Base-by-base conservation (phyloP, 768 basidiomycete genomes). In the Pisolithus orientalis region DNA sequence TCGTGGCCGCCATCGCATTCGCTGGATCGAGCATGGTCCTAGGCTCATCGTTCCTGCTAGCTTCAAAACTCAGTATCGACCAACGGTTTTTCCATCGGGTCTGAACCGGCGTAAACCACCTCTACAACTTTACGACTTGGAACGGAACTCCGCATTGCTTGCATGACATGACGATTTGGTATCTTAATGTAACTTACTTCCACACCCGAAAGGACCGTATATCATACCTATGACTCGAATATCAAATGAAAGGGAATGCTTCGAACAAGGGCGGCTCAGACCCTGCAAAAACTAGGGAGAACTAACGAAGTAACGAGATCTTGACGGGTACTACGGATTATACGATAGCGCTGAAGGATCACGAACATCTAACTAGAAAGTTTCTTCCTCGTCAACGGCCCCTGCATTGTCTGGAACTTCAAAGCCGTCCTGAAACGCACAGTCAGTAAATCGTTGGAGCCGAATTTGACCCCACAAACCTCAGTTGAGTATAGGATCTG, bases 401-500 rank as follows among this genome's bases (percentile, higher is more conserved):
- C 62, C 75, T 31, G 61, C 68, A 43, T 55, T 75, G 7, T 91
- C 90, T 3, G 93, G 92, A 11, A 94, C 90, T 64, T 94, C 94
- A 60, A 94, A 94, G 49, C 93, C 94, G 11, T 94, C 93, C 93
- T 95, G 69, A 4, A 44, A 53, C 44, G 43, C 29, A 28, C 29
- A 28, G 54, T 61, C 13, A 55, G 60, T 38, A 47, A 48, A 44
- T 51, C 32, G 38, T 14, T 37, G 43, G 27, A 44, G 1, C 17
- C 24, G 31, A 10, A 44, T 42, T n/a, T 4, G 31, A 13, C 17
- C 4, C 24, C 43, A 46, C 69, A 80, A 51, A 93, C 95, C 83
- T 96, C 94, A 11, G 94, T 96, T 24, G 87, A 87, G 68, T 98
- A 98, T 16, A 98, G 72, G 58, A 98, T 96, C 68, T 84, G 84